Conservation (phyloP, 306 rosid species). For the Rubus parviflorus region DNA sequence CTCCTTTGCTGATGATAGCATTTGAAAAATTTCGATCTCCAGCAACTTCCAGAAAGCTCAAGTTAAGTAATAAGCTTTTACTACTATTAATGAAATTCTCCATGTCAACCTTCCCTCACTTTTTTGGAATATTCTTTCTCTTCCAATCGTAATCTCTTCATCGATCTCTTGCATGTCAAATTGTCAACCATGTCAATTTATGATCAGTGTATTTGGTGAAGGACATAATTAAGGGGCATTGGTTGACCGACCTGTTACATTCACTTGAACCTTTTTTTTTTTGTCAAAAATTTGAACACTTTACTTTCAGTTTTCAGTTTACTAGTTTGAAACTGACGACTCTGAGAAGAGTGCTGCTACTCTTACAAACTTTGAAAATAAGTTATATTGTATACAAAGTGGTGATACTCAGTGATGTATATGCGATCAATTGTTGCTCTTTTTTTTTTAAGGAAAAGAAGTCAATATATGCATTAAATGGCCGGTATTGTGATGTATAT, state of each 20-base stretch:
- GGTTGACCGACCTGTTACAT: neutral
- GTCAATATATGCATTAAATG: neutral
- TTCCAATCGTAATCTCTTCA: neutral
- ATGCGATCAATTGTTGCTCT: accelerated
- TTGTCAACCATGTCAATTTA: neutral
- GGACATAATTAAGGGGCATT: neutral
- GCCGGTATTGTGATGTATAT: neutral
- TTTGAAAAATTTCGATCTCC: neutral
- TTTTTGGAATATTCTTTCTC: neutral
- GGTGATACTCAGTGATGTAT: neutral
- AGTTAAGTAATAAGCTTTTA: no score
- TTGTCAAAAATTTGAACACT: no score
- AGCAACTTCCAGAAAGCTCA: neutral
- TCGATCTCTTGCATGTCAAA: neutral
- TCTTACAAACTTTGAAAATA: neutral
- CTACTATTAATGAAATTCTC: neutral
- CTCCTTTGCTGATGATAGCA: neutral
- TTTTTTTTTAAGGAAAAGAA: neutral
- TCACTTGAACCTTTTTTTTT: no score
- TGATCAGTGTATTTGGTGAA: neutral
- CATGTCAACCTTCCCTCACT: neutral
- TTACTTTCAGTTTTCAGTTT: no score
- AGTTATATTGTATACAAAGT: neutral
- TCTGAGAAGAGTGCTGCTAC: no score
- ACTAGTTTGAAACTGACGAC: no score